Evolutionary conservation across 768 basidiomycete species (phyloP).

Genomic region (Boletus reticuloceps): DNA sequence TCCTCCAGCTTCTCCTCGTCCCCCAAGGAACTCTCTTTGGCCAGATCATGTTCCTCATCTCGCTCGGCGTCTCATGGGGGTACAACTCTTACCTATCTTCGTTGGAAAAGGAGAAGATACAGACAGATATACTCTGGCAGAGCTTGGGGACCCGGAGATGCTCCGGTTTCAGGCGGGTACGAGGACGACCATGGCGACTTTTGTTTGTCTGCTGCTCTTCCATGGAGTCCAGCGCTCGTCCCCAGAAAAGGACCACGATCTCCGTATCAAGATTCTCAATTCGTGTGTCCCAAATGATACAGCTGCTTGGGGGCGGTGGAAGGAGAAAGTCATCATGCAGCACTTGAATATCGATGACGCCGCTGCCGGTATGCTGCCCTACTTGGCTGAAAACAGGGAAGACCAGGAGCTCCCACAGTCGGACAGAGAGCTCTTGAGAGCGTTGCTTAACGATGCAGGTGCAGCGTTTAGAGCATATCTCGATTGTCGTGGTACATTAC

Average conservation of each 20-base stretch:
- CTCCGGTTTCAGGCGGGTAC: slow-evolving; percentile 7
- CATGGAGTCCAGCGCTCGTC: neutral
- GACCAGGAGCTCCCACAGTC: neutral
- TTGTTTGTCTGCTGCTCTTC: neutral
- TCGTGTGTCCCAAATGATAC: neutral
- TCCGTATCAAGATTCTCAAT: neutral
- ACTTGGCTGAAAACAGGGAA: neutral
- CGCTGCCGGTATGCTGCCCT: neutral
- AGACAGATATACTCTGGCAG: slow-evolving; percentile 12
- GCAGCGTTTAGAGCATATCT: neutral
- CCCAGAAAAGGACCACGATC: neutral
- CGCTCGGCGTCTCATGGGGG: slow-evolving; percentile 31
- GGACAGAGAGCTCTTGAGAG: neutral
- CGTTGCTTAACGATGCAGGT: neutral
- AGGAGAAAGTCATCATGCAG: neutral
- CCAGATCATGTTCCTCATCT: slow-evolving; percentile 32
- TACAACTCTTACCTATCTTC: slow-evolving; percentile 33
- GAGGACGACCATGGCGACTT: slow-evolving; percentile 13
- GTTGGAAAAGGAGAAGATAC: slow-evolving; percentile 33
- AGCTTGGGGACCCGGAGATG: slow-evolving; percentile 8
- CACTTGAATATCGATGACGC: neutral
- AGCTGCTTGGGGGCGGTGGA: neutral
- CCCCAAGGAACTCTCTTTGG: slow-evolving; percentile 34
- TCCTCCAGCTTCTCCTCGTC: slow-evolving; percentile 32
- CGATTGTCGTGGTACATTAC: too few relatives aligned